These are phyloP conservation scores for Cladophialophora exuberans DNA, from an alignment of 2,329 filamentous ascomycete species.

Conservation along the genomic window DNA sequence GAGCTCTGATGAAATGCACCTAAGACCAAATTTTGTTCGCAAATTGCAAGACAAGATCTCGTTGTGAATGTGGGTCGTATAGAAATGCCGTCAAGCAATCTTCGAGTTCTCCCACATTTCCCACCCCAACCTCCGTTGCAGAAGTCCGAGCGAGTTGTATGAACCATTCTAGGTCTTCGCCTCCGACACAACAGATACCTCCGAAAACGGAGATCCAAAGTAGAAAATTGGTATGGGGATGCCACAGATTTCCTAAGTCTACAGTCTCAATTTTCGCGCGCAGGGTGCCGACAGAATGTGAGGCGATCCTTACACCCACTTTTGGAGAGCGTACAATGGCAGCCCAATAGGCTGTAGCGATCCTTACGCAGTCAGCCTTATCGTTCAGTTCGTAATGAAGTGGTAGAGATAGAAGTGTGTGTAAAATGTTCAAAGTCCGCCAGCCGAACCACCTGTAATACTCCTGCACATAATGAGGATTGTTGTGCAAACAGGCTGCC, in stretches of 20 bases:
- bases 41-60: conserved; percentile 17
- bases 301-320: conserved; percentile 5
- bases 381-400: conserved; percentile 16
- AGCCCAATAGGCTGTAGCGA: conserved; percentile 18
- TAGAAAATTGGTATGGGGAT: conserved; percentile 17
- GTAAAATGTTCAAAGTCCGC: conserved; percentile 20
- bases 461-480: conserved; percentile 14
- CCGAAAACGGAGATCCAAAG: conserved; percentile 23
- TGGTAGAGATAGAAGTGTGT: conserved; percentile 24
- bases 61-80: conserved; percentile 22
- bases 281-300: conserved; percentile 3
- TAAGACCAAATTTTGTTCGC: conserved; percentile 17
- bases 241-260: conserved; percentile 13
- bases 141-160: conserved; percentile 14
- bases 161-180: conserved; percentile 20
- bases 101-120: conserved; percentile 15
- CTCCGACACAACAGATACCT: conserved; percentile 17
- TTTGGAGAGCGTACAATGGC: conserved; percentile 11
- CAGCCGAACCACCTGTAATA: conserved; percentile 26
- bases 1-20: neutral
- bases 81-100: conserved; percentile 17
- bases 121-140: conserved; percentile 14
- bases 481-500: conserved; percentile 12
- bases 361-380: conserved; percentile 14
- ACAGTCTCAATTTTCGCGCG: conserved; percentile 11